Conservation (phyloP, 2,329 filamentous ascomycete genomes). For the Fusarium sp. region DNA sequence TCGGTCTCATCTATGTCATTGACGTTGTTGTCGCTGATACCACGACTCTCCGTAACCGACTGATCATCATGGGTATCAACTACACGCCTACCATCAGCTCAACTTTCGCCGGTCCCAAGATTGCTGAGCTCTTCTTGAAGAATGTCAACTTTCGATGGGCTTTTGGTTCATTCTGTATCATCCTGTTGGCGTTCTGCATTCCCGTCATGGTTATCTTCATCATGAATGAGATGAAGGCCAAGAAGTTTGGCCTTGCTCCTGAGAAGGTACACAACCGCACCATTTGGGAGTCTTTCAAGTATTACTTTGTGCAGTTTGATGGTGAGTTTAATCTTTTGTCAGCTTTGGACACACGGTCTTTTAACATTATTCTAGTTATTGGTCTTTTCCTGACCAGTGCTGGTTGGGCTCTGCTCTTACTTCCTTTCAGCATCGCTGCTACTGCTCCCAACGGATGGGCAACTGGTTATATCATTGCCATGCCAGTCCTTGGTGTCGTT, state of each 20-base stretch:
- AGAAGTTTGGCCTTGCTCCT: neutral
- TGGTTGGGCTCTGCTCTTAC: neutral
- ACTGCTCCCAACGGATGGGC: slow-evolving; percentile 19
- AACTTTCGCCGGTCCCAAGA: slow-evolving; percentile 55
- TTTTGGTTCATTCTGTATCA: slow-evolving; percentile 70
- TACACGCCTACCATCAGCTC: slow-evolving; percentile 54
- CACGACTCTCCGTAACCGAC: slow-evolving; percentile 53
- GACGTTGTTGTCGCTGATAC: slow-evolving; percentile 55
- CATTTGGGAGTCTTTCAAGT: neutral
- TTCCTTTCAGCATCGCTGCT: slow-evolving; percentile 20
- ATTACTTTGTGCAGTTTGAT: slow-evolving; percentile 21
- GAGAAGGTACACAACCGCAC: slow-evolving; percentile 2
- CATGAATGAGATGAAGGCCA: slow-evolving; percentile 42
- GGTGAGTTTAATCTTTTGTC: neutral
- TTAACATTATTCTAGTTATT: neutral
- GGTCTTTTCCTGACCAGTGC: slow-evolving; percentile 5
- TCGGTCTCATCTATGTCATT: slow-evolving; percentile 51
- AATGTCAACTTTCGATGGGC: slow-evolving; percentile 53
- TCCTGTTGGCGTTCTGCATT: slow-evolving; percentile 59
- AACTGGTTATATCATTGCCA: slow-evolving; percentile 21
- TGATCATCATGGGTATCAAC: slow-evolving; percentile 53
- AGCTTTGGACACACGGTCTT: neutral
- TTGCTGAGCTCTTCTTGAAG: slow-evolving; percentile 50
- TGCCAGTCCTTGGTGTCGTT: slow-evolving; percentile 11
- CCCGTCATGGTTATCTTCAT: slow-evolving; percentile 49